Base-by-base conservation (phyloP, 176 grass and related monocot genomes). In the Urochloa ruziziensis region DNA sequence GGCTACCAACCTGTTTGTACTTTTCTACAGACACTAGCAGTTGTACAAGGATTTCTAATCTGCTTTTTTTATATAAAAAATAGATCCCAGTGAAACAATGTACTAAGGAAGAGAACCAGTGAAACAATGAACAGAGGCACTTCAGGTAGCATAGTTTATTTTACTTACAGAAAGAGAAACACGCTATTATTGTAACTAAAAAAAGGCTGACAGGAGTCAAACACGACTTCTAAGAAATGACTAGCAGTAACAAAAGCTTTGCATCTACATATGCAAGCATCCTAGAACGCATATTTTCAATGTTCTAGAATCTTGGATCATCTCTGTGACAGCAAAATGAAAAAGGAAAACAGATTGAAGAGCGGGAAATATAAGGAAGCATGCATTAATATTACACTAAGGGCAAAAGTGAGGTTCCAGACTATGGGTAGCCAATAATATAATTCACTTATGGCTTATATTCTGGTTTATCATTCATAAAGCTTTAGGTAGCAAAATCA, bases 391-490 rank as follows among this genome's bases (percentile, higher is more conserved):
- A 67, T 78, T 54, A 71, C 30, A 83, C 25, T 42, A 73, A 40
- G 7, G 33, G 48, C 35, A 86, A 65, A 23, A 73, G 58, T 58
- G 15, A 51, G 49, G 47, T 78, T 30, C 13, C 39, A 78, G 71
- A 73, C n/a, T 67, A 46, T 32, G 48, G 27, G 60, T 27, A 68
- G 15, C 4, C 2, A 52, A n/a, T 43, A 79, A 33, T 37, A 16
- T 33, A 25, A 67, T 73, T 82, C 58, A 79, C 21, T 56, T 79
- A 67, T 47, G 51, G 39, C 37, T 79, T 68, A 51, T 79, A 52
- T 65, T 77, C 15, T 7, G 19, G 46, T 81, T 75, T 85, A 85
- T 76, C 82, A 85, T 53, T 69, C 19, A 2, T 64, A 52, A 60
- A 47, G 5, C 60, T 51, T 79, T 79, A 73, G 66, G 43, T 79